Conservation (phyloP, 768 basidiomycete genomes). For the Galerina sulciceps region DNA sequence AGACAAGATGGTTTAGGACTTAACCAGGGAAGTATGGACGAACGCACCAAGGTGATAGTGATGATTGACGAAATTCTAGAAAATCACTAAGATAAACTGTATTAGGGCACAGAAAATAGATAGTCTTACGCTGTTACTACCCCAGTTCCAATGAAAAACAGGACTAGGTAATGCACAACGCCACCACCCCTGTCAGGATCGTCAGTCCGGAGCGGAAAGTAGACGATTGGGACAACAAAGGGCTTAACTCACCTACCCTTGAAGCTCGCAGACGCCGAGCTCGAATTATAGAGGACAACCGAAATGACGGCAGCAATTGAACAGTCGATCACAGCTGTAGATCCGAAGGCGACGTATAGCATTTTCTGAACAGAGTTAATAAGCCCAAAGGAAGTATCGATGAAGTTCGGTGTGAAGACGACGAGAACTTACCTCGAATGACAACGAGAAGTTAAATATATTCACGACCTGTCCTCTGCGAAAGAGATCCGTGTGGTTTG, state of each 20-base stretch:
- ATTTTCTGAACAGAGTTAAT: not conserved
- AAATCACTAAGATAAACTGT: not conserved
- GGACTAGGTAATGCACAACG: constrained; percentile 7
- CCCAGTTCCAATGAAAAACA: constrained; percentile 17
- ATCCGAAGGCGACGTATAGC: constrained; percentile 10
- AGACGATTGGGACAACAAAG: too few relatives aligned
- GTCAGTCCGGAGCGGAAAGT: not conserved
- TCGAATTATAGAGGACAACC: constrained; percentile 7
- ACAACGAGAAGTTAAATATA: not conserved
- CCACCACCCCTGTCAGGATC: constrained; percentile 1
- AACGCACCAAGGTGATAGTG: constrained; percentile 11
- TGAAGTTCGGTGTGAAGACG: not conserved
- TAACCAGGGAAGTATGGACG: not conserved
- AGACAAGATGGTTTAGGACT: not conserved
- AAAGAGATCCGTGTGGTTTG: not conserved
- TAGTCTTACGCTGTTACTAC: constrained; percentile 14
- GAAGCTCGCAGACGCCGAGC: not conserved
- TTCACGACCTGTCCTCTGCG: not conserved
- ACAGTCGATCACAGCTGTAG: constrained; percentile 11
- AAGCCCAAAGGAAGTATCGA: too few relatives aligned
- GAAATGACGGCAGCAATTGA: constrained; percentile 14
- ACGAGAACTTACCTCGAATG: not conserved
- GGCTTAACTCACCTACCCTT: not conserved
- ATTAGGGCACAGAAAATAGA: not conserved
- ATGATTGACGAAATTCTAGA: constrained; percentile 10